Evolutionary conservation across 306 rosid genomes (phyloP).

Genomic region (Vicia villosa): DNA sequence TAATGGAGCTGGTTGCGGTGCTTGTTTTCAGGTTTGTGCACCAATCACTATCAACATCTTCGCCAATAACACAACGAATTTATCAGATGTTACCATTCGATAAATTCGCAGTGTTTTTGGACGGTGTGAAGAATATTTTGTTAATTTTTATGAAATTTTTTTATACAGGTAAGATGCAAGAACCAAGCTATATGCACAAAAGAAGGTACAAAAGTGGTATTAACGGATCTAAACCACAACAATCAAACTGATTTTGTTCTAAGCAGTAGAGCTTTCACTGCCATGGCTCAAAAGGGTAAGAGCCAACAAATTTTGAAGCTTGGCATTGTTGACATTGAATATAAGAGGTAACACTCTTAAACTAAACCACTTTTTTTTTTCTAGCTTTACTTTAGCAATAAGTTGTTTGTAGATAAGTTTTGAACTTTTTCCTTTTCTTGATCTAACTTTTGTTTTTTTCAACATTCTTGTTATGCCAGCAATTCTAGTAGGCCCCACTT

Average conservation of each 20-base stretch:
- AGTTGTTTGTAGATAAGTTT: slow-evolving; percentile 8
- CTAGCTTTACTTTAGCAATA: neutral
- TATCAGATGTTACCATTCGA: too few species aligned
- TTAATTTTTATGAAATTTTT: neutral
- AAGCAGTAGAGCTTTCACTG: slow-evolving; percentile 67
- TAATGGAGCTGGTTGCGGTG: slow-evolving; percentile 87
- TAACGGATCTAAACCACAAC: slow-evolving; percentile 67
- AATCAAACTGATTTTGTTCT: slow-evolving; percentile 73
- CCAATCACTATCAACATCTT: neutral
- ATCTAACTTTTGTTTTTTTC: neutral
- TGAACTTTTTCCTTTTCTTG: neutral
- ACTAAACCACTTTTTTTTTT: slow-evolving; percentile 19
- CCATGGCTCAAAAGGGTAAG: slow-evolving; percentile 66
- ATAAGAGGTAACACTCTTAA: slow-evolving; percentile 59
- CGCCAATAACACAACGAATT: too few species aligned
- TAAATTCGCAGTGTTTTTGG: too few species aligned
- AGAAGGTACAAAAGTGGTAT: slow-evolving; percentile 60
- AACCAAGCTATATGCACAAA: slow-evolving; percentile 48
- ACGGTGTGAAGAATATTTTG: too few species aligned
- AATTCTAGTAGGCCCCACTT: slow-evolving; percentile 40
- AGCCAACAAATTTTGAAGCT: slow-evolving; percentile 50
- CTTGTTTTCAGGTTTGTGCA: slow-evolving; percentile 71
- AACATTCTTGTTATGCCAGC: neutral
- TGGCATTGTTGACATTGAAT: slow-evolving; percentile 76
- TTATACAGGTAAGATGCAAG: slow-evolving; percentile 81